A percentile compares a stretch with the other conserved stretches of the same genome.
Conservation (phyloP, 495 filamentous ascomycete genomes). For the Xylaria acuta region DNA sequence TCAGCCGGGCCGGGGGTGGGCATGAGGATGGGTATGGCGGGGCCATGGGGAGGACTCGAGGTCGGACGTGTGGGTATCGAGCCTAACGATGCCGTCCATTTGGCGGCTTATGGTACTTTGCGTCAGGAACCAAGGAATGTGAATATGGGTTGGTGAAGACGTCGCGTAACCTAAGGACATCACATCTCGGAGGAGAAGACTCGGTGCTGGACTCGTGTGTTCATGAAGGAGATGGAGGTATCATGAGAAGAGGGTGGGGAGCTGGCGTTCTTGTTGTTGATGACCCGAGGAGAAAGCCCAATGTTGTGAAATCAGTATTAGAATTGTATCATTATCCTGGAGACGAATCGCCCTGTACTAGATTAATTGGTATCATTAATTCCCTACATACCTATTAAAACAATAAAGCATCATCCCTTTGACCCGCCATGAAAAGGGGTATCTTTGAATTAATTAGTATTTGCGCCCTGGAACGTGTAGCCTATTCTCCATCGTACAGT, state of each 20-base stretch:
- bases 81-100: slow-evolving; percentile 22
- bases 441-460: not conserved
- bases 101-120: slow-evolving; percentile 33
- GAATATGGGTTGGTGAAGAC: slow-evolving; percentile 11
- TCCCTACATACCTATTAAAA: slow-evolving; percentile 23
- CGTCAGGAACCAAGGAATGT: slow-evolving; percentile 19
- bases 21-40: slow-evolving; percentile 4
- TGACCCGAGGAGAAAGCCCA: not conserved
- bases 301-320: slow-evolving; percentile 22
- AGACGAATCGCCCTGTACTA: slow-evolving; percentile 3
- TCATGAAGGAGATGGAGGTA: not conserved
- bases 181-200: not conserved
- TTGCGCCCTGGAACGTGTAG: not conserved
- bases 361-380: slow-evolving; percentile 21
- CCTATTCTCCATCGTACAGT: not conserved
- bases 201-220: not conserved
- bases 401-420: slow-evolving; percentile 2
- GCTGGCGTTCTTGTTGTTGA: not conserved
- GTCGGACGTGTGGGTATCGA: not conserved
- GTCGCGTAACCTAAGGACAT: not conserved
- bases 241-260: not conserved
- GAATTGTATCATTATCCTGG: slow-evolving; percentile 30
- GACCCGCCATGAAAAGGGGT: slow-evolving; percentile 8
- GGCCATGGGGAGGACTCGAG: not conserved
- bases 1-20: not conserved